Evolutionary conservation across 176 grass and related monocot genomes (phyloP).

Genomic region (Urochloa ruziziensis): DNA sequence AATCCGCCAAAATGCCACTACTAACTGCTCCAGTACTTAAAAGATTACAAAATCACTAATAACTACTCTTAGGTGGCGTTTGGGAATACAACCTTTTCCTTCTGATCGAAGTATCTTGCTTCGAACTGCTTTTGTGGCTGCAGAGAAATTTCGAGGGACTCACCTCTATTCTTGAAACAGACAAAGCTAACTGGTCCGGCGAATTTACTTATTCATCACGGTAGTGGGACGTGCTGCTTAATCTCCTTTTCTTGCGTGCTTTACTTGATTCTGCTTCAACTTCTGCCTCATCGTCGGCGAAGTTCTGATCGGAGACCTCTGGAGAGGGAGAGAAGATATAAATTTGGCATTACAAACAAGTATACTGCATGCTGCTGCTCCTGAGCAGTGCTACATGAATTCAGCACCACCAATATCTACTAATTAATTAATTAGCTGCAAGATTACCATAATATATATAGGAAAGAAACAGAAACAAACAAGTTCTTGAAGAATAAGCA

Average conservation of each 20-base stretch:
- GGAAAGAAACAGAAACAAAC: neutral
- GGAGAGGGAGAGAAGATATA: constrained; percentile 13
- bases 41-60: neutral
- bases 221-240: constrained; percentile 11
- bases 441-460: neutral
- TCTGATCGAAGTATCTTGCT: constrained; percentile 3
- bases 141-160: constrained; percentile 19
- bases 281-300: constrained; percentile 55
- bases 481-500: neutral
- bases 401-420: neutral
- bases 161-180: constrained; percentile 7
- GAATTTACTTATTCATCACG: constrained; percentile 39
- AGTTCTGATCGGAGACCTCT: constrained; percentile 98
- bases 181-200: neutral
- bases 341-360: constrained; percentile 26
- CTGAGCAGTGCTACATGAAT: neutral
- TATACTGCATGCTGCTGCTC: neutral
- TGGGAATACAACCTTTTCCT: no score
- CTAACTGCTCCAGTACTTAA: constrained; percentile 8
- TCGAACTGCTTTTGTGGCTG: neutral
- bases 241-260: constrained; percentile 52
- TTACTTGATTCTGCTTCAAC: constrained; percentile 41
- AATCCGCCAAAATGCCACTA: neutral
- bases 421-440: no score
- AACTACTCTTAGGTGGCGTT: constrained; percentile 7